Conservation (phyloP, 225 moss, liverwort and hornwort species). For the Lunularia cruciata region DNA sequence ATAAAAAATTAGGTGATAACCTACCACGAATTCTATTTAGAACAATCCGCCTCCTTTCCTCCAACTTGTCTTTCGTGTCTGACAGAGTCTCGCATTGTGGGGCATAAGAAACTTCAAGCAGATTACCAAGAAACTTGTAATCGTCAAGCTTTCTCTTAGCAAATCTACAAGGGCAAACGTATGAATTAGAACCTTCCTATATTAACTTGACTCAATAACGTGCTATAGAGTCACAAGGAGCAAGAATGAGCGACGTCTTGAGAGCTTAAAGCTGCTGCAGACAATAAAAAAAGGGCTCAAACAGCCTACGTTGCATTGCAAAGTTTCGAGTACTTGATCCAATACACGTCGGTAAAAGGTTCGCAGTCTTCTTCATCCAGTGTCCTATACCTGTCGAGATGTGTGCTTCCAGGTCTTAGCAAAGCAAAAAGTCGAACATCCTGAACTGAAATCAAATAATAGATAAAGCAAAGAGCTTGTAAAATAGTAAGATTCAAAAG, state of each 20-base stretch:
- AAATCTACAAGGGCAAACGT: constrained; percentile 51
- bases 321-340: constrained; percentile 80
- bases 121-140: constrained; percentile 75
- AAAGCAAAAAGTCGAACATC: not conserved
- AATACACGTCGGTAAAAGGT: constrained; percentile 87
- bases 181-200: too few species aligned
- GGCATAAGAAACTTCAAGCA: constrained; percentile 84
- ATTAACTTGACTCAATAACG: too few species aligned
- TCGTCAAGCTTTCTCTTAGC: constrained; percentile 94
- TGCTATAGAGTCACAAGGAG: too few species aligned
- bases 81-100: constrained; percentile 62
- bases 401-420: not conserved
- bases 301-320: constrained; percentile 69
- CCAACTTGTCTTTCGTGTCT: constrained; percentile 79
- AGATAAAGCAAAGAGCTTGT: not conserved
- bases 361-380: constrained; percentile 95
- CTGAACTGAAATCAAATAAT: not conserved
- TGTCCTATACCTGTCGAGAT: constrained; percentile 59
- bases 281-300: not conserved
- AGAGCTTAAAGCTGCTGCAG: too few species aligned
- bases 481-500: not conserved
- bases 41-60: constrained; percentile 74
- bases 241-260: too few species aligned
- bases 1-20: not conserved
- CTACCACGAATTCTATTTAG: constrained; percentile 67